Evolutionary conservation across 176 grass and related monocot genomes (phyloP), one percentile per base, ranked within the genome.

Genomic region (Hsuehochloa calcarea): DNA sequence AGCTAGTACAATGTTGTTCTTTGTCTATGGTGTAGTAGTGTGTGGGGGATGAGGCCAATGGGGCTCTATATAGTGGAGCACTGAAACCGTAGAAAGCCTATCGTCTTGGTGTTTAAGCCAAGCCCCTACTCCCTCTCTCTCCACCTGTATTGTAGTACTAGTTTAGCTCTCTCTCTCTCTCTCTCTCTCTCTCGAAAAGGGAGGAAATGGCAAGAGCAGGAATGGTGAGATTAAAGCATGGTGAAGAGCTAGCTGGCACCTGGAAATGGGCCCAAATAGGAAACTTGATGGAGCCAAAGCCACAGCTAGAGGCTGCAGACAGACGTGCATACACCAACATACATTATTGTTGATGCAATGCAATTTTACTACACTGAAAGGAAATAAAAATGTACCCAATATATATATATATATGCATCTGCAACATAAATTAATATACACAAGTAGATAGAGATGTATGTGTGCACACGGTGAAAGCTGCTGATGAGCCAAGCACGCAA

Each of bases 251-350:
- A 65, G 43, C 46, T 61, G 44, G 64, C 84, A 91, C 92, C 90
- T 92, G 90, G 80, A 89, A 89, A 88, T 65, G 88, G 65, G 17
- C 59, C 88, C 19, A 60, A 97, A 88, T 72, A 88, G 92, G 92
- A 89, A 94, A 91, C 46, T 77, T 83, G 86, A 90, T 84, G 55
- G 75, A 89, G 75, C 74, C 49, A 7, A 82, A 81, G 43, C 61
- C 78, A 14, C 49, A 63, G 23, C 38, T 38, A 26, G 39, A 27
- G 55, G 23, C 14, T 46, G 43, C 52, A 50, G 17, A 26, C 0
- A 49, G 34, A n/a, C 11, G 27, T 50, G 47, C 12, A 43, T 0
- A 47, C 22, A 68, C 9, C 55, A 61, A 66, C 49, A 13, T 29
- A 16, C 50, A 59, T 29, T 78, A 6, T 23, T 10, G n/a, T 60